Percentiles rank a stretch among this genome's conserved stretches.
Conservation (phyloP, 1,284 basidiomycete genomes). For the Irpex sp. region DNA sequence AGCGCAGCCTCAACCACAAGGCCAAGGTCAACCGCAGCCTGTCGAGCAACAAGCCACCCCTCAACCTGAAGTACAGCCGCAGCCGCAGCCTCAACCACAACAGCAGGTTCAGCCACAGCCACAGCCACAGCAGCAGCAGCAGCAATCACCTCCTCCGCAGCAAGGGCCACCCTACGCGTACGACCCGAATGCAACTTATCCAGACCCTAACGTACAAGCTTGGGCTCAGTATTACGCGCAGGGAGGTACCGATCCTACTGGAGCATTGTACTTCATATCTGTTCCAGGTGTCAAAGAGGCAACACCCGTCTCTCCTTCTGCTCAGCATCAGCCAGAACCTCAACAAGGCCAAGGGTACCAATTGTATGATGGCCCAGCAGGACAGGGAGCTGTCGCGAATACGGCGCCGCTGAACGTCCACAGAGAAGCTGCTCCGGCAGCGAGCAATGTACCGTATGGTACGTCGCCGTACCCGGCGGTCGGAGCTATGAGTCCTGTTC, state of each 20-base stretch:
- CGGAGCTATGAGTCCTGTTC: slow-evolving; percentile 12
- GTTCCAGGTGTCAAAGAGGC: slow-evolving; percentile 65
- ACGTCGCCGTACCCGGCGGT: slow-evolving; percentile 22
- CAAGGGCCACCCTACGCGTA: slow-evolving; percentile 65
- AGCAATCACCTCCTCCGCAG: slow-evolving; percentile 20
- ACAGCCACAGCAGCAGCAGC: slow-evolving; percentile 21
- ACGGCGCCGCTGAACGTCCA: not conserved
- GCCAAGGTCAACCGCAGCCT: slow-evolving; percentile 14
- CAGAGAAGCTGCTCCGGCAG: slow-evolving; percentile 3
- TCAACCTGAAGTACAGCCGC: slow-evolving; percentile 1
- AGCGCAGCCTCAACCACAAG: slow-evolving; percentile 22
- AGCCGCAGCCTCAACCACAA: slow-evolving; percentile 19
- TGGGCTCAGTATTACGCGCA: slow-evolving; percentile 80
- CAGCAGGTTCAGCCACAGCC: slow-evolving; percentile 20
- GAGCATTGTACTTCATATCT: slow-evolving; percentile 70
- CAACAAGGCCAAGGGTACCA: slow-evolving; percentile 1
- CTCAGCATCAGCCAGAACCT: slow-evolving; percentile 8
- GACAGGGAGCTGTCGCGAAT: slow-evolving; percentile 3
- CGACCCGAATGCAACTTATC: slow-evolving; percentile 60
- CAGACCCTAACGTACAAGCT: slow-evolving; percentile 71
- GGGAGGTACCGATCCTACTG: slow-evolving; percentile 66
- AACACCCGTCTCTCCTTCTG: slow-evolving; percentile 7
- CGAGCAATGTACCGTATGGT: slow-evolving; percentile 16
- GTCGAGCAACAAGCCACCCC: slow-evolving; percentile 12
- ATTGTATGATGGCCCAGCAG: slow-evolving; percentile 1